These are phyloP conservation scores for Musa schizocarpa DNA, from an alignment of 176 grass and related monocot species.

Conservation along the genomic window DNA sequence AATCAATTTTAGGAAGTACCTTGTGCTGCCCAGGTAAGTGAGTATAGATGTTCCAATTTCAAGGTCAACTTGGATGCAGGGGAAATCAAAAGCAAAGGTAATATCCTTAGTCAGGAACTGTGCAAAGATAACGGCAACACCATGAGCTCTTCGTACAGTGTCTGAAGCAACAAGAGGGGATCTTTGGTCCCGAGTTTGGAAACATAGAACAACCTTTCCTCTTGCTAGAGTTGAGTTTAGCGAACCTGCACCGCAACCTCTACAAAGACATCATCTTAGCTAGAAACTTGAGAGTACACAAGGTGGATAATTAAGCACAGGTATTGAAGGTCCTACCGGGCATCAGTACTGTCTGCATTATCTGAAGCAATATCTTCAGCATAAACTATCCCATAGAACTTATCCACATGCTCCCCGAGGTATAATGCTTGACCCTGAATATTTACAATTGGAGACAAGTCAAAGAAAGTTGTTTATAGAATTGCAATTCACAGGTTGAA, in stretches of 20 bases:
- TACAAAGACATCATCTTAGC: conserved; percentile 48
- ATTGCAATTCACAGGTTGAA: background rate
- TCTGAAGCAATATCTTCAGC: conserved; percentile 76
- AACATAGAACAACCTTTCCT: conserved; percentile 93
- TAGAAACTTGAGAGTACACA: background rate
- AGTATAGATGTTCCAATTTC: conserved; percentile 76
- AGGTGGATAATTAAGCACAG: background rate
- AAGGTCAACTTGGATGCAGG: conserved; percentile 81
- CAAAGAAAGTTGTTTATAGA: conserved; percentile 16
- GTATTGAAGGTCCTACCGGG: conserved; percentile 55
- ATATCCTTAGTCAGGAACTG: conserved; percentile 91
- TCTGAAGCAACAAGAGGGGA: conserved; percentile 61
- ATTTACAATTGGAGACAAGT: conserved; percentile 2
- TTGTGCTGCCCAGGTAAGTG: conserved; percentile 53
- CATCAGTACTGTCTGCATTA: conserved; percentile 52
- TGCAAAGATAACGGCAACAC: conserved; percentile 60
- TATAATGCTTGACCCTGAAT: conserved; percentile 77
- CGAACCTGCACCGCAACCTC: conserved; percentile 86
- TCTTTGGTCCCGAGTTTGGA: conserved; percentile 77
- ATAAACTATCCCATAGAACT: conserved; percentile 51
- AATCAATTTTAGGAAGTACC: conserved; percentile 25
- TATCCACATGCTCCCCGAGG: conserved; percentile 44
- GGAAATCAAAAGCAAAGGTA: conserved; percentile 65
- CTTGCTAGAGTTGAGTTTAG: conserved; percentile 64
- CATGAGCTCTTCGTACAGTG: conserved; percentile 58